These are phyloP conservation scores for Apophysomyces variabilis DNA, from an alignment of 371 early-diverging fungal genomes.

Conservation along the genomic window DNA sequence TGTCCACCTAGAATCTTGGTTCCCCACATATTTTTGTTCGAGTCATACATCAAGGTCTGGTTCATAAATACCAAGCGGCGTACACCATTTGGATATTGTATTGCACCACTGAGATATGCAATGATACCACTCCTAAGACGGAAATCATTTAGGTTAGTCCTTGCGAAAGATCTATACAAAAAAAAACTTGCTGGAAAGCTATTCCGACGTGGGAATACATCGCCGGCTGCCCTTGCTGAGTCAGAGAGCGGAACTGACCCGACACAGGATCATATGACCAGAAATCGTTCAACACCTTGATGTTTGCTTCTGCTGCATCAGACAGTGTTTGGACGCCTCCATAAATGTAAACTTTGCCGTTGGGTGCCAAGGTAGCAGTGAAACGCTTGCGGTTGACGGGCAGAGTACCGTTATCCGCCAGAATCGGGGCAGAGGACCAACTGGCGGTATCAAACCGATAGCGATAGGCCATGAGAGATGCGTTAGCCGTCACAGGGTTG, in stretches of 20 bases:
- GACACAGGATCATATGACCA: conserved; percentile 20
- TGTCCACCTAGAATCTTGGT: not conserved
- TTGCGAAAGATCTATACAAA: not conserved
- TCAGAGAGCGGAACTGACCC: conserved; percentile 7
- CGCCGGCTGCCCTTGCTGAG: not conserved
- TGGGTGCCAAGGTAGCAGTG: not conserved
- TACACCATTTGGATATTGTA: not conserved
- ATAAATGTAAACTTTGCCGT: conserved; percentile 22
- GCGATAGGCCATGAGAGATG: not conserved
- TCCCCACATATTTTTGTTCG: not conserved
- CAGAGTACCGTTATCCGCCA: conserved; percentile 12
- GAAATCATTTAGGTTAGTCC: not conserved
- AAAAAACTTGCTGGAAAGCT: conserved; percentile 14
- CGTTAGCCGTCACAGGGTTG: not conserved
- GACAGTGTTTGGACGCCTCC: conserved; percentile 12
- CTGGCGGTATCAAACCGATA: conserved; percentile 17
- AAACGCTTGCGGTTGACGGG: conserved; percentile 9
- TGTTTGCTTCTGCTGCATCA: not conserved
- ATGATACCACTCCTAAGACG: not conserved
- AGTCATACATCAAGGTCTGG: not conserved
- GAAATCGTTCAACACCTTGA: conserved; percentile 4
- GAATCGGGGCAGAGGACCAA: conserved; percentile 6
- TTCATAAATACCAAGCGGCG: not conserved
- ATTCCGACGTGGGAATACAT: conserved; percentile 17
- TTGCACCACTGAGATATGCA: not conserved